phyloP scores from a whole-genome alignment of 1,284 basidiomycete genomes.

The Coriolopsis trogii region DNA sequence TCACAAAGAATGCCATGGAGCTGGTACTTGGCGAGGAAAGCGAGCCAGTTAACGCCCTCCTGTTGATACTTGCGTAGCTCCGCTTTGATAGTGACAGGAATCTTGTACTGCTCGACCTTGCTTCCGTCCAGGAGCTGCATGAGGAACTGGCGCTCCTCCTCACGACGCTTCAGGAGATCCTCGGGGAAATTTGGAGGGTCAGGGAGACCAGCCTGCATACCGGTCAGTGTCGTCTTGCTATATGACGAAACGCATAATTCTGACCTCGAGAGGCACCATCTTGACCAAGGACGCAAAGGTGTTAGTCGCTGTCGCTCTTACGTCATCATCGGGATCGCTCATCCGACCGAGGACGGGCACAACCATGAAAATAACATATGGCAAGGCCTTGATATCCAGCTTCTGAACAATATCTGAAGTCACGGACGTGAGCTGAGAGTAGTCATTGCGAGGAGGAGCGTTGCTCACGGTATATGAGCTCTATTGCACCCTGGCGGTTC shows the following conservation, averaged over 20 bases:
- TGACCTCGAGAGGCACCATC: constrained; percentile 96
- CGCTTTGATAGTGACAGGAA: constrained; percentile 91
- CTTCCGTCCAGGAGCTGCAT: constrained; percentile 93
- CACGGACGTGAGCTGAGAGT: constrained; percentile 2
- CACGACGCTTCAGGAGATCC: constrained; percentile 86
- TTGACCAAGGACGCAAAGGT: constrained; percentile 99
- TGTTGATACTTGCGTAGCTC: constrained; percentile 97
- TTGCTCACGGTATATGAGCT: constrained; percentile 86
- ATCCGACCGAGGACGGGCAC: constrained; percentile 97
- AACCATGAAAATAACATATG: constrained; percentile 97
- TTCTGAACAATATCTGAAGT: constrained; percentile 84
- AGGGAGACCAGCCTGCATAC: constrained; percentile 84
- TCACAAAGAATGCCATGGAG: constrained; percentile 98
- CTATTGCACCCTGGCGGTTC: constrained; percentile 89
- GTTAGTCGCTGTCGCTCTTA: constrained; percentile 91
- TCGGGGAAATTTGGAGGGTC: constrained; percentile 93
- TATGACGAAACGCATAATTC: constrained; percentile 17
- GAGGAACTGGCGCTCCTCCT: constrained; percentile 91
- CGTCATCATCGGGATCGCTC: constrained; percentile 93
- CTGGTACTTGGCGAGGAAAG: constrained; percentile 97
- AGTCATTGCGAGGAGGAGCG: not conserved
- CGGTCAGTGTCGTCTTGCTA: not conserved
- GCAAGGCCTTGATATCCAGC: constrained; percentile 93
- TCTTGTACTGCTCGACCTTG: constrained; percentile 90
- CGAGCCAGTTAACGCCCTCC: constrained; percentile 99